Evolutionary conservation across 1,139 yeast species (phyloP).

Genomic region (Kazachstania sp.): DNA sequence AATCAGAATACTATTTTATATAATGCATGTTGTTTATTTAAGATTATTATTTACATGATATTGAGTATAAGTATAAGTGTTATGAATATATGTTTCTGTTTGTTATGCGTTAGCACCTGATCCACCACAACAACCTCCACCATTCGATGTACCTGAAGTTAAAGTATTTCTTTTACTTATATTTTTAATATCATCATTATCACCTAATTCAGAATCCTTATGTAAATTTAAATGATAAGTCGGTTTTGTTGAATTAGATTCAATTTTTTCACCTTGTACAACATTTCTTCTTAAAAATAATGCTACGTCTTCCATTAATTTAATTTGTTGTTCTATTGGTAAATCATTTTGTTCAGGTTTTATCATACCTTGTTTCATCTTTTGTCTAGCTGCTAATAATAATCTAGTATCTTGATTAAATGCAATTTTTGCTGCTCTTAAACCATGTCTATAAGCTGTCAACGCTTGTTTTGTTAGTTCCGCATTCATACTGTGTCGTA

Average conservation of each 20-base stretch:
- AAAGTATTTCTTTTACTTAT: constrained; percentile 9
- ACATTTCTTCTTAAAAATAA: constrained; percentile 59
- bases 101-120: not conserved
- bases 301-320: constrained; percentile 61
- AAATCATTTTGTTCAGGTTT: constrained; percentile 34
- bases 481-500: not conserved
- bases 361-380: constrained; percentile 55
- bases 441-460: constrained; percentile 57
- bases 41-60: too few species aligned
- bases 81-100: too few species aligned
- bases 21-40: too few species aligned
- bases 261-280: constrained; percentile 68
- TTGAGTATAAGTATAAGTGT: too few species aligned
- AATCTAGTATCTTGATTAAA: constrained; percentile 50
- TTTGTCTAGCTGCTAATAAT: constrained; percentile 52
- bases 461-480: constrained; percentile 29
- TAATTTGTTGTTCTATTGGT: constrained; percentile 42
- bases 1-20: too few species aligned
- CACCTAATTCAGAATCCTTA: constrained; percentile 79
- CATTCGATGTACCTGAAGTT: not conserved
- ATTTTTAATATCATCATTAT: constrained; percentile 55
- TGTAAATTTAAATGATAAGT: constrained; percentile 55
- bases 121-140: constrained; percentile 6
- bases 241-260: constrained; percentile 31
- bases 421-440: constrained; percentile 64